A percentile compares a stretch with the other conserved stretches of the same genome.
Conservation (phyloP, 164 flowering plant genomes). For the Magnolia kwangsiensis region DNA sequence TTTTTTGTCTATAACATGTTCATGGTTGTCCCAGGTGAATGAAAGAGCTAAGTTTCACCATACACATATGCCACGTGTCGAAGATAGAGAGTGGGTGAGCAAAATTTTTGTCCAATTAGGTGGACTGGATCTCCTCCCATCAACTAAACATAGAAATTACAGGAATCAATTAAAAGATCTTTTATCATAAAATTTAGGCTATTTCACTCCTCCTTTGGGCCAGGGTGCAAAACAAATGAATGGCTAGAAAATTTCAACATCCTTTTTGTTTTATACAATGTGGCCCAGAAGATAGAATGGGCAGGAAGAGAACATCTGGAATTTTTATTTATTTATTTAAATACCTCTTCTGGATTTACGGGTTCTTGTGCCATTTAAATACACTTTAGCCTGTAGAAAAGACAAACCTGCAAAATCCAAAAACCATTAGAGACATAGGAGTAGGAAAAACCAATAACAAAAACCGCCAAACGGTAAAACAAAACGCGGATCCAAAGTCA, state of each 20-base stretch:
- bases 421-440: not conserved
- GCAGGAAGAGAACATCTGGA: too few species aligned
- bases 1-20: not conserved
- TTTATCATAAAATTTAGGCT: not conserved
- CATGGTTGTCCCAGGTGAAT: not conserved
- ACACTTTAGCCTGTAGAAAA: not conserved
- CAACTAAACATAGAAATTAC: not conserved
- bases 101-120: not conserved
- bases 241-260: too few species aligned
- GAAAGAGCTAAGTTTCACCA: not conserved
- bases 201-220: not conserved
- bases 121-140: not conserved
- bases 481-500: not conserved
- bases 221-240: too few species aligned
- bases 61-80: too few species aligned
- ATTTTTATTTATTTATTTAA: too few species aligned
- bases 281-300: too few species aligned
- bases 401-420: not conserved
- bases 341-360: slow-evolving; percentile 11
- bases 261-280: too few species aligned
- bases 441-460: not conserved
- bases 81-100: too few species aligned
- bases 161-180: not conserved
- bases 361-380: slow-evolving; percentile 13
- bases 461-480: not conserved